Evolutionary conservation across 179 eudicot species (phyloP).

Genomic region (Spergularia azorica): DNA sequence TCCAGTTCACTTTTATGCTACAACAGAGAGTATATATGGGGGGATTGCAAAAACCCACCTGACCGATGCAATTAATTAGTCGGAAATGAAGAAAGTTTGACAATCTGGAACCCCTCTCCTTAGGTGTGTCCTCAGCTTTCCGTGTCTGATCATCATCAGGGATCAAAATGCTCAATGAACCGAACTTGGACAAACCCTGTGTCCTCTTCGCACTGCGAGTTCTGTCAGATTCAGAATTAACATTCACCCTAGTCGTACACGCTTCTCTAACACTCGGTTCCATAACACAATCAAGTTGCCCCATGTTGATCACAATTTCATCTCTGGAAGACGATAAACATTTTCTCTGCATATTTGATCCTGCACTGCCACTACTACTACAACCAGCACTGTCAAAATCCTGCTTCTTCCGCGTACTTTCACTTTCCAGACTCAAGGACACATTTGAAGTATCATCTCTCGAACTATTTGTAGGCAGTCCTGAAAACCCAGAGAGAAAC

Average conservation of each 20-base stretch:
- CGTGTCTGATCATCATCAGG: no score
- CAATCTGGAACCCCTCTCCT: constrained; percentile 61
- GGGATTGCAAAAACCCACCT: constrained; percentile 49
- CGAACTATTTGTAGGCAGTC: constrained; percentile 30
- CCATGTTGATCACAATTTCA: constrained; percentile 37
- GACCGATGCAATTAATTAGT: constrained; percentile 48
- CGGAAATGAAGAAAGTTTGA: constrained; percentile 34
- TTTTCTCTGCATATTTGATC: constrained; percentile 18
- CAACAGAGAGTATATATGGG: not conserved
- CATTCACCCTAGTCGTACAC: constrained; percentile 38
- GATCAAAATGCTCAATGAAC: constrained; percentile 46
- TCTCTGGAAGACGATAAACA: constrained; percentile 29
- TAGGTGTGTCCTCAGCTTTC: constrained; percentile 58
- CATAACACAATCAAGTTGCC: constrained; percentile 15
- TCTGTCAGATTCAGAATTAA: constrained; percentile 41
- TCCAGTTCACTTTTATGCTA: not conserved
- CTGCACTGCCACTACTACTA: constrained; percentile 25
- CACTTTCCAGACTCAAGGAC: constrained; percentile 26
- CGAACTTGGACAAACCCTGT: constrained; percentile 55
- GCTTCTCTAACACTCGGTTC: no score
- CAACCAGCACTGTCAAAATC: constrained; percentile 35
- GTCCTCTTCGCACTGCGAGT: constrained; percentile 49
- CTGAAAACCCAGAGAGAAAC: constrained; percentile 73
- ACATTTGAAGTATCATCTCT: constrained; percentile 29
- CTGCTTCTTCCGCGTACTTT: constrained; percentile 24